A percentile compares a stretch with the other conserved stretches of the same genome.
These are phyloP conservation scores for Bassia scoparia DNA, from an alignment of 148 eudicot genomes.

Conservation along the genomic window DNA sequence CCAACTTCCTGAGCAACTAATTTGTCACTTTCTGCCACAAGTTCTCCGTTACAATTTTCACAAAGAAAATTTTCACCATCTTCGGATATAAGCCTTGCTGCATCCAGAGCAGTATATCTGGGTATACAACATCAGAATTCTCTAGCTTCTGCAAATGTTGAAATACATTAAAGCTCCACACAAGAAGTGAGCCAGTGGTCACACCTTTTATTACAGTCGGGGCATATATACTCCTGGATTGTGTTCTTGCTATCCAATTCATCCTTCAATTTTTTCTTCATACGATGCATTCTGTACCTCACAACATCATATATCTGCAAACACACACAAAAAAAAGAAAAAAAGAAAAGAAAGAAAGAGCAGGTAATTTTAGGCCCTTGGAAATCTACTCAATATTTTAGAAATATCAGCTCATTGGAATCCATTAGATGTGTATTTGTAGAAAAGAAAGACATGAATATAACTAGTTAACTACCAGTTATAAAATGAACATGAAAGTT, in stretches of 20 bases:
- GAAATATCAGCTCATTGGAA: background rate
- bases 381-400: background rate
- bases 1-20: slow-evolving; percentile 83
- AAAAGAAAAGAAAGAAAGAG: too few species aligned
- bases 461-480: background rate
- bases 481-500: background rate
- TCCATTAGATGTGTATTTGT: too few species aligned
- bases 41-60: slow-evolving; percentile 85
- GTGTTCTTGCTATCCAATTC: slow-evolving; percentile 94
- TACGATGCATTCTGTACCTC: slow-evolving; percentile 89
- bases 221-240: slow-evolving; percentile 89
- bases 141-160: slow-evolving; percentile 14
- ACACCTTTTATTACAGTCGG: slow-evolving; percentile 83
- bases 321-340: too few species aligned
- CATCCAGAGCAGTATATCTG: slow-evolving; percentile 98
- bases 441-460: too few species aligned
- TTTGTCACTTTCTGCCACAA: slow-evolving; percentile 93
- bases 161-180: slow-evolving; percentile 17
- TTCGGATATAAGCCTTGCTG: slow-evolving; percentile 72
- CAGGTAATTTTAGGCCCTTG: slow-evolving; percentile 5
- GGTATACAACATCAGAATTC: slow-evolving; percentile 26
- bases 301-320: slow-evolving; percentile 87
- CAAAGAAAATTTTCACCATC: slow-evolving; percentile 87
- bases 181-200: slow-evolving; percentile 21
- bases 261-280: slow-evolving; percentile 93